phyloP scores from a whole-genome alignment of 352 stramenopile species.

The Pythium brachiatum region DNA sequence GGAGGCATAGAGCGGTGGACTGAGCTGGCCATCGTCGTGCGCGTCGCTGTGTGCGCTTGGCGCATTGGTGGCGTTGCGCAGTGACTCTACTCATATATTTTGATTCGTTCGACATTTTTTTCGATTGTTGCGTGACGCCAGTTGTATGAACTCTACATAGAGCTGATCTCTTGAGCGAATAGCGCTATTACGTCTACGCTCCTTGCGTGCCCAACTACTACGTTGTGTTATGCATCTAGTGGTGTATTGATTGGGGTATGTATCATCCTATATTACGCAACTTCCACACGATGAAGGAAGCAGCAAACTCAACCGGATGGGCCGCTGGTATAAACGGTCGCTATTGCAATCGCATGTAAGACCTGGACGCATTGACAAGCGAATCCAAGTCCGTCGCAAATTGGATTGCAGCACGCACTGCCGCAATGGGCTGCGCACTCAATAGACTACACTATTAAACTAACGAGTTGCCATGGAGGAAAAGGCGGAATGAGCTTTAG shows the following conservation, averaged over 20 bases:
- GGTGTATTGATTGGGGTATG: slow-evolving; percentile 27
- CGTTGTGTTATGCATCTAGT: neutral
- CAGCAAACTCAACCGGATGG: slow-evolving; percentile 83
- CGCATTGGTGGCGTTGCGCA: neutral
- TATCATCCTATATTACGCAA: slow-evolving; percentile 82
- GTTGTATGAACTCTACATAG: no score
- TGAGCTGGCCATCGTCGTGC: no score
- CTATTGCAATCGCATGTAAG: slow-evolving; percentile 87
- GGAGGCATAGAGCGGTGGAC: slow-evolving; percentile 90
- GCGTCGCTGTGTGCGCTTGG: no score
- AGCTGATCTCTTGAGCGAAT: no score
- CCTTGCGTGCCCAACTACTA: slow-evolving; percentile 1
- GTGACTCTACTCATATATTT: neutral
- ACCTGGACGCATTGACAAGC: slow-evolving; percentile 58
- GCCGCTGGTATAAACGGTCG: slow-evolving; percentile 80
- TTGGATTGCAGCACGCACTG: slow-evolving; percentile 51
- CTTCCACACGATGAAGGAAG: slow-evolving; percentile 63
- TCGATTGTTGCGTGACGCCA: no score
- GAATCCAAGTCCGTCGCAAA: slow-evolving; percentile 80
- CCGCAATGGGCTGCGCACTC: neutral
- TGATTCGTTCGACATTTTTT: neutral
- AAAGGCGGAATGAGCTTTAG: neutral
- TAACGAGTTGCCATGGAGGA: slow-evolving; percentile 1
- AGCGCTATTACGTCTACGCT: no score
- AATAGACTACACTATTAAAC: slow-evolving; percentile 9